Conservation (phyloP, 2,329 filamentous ascomycete genomes). For the Colletotrichum tropicicola region DNA sequence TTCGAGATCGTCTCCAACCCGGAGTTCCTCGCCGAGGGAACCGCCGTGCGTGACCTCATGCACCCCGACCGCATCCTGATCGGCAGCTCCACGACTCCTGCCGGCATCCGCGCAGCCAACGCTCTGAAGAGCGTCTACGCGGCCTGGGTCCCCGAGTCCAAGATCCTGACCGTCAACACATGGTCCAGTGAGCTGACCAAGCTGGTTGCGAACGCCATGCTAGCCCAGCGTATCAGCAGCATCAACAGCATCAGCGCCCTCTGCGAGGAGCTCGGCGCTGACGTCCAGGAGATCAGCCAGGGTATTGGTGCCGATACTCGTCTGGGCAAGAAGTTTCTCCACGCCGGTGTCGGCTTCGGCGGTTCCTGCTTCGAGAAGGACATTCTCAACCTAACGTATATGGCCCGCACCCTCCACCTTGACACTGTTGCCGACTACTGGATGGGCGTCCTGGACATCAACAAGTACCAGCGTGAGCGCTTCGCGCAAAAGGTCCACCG, state of each 20-base stretch:
- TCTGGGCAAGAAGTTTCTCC: constrained; percentile 78
- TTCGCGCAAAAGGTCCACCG: constrained; percentile 74
- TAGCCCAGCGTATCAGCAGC: constrained; percentile 82
- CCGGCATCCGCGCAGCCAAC: constrained; percentile 69
- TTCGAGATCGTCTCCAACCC: constrained; percentile 86
- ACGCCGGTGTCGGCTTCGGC: constrained; percentile 80
- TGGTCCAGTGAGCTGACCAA: constrained; percentile 85
- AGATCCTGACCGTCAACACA: constrained; percentile 77
- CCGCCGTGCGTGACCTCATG: constrained; percentile 76
- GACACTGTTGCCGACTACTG: constrained; percentile 80
- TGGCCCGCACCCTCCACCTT: constrained; percentile 75
- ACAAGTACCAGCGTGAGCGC: constrained; percentile 76
- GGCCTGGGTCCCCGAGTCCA: constrained; percentile 72
- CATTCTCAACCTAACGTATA: constrained; percentile 76
- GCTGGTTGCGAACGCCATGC: constrained; percentile 81
- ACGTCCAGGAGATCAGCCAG: constrained; percentile 76
- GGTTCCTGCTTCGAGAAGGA: constrained; percentile 88
- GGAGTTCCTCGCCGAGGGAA: constrained; percentile 83
- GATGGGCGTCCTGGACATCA: constrained; percentile 78
- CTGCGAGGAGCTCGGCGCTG: constrained; percentile 79
- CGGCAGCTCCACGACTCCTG: constrained; percentile 69
- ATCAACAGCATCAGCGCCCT: constrained; percentile 86
- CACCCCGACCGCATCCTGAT: constrained; percentile 79
- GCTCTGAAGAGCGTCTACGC: constrained; percentile 73
- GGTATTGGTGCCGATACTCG: constrained; percentile 75